Percentiles rank a stretch among this genome's conserved stretches.
Evolutionary conservation across 106 monocot genomes (phyloP).

Genomic region (Hemerocallis citrina): DNA sequence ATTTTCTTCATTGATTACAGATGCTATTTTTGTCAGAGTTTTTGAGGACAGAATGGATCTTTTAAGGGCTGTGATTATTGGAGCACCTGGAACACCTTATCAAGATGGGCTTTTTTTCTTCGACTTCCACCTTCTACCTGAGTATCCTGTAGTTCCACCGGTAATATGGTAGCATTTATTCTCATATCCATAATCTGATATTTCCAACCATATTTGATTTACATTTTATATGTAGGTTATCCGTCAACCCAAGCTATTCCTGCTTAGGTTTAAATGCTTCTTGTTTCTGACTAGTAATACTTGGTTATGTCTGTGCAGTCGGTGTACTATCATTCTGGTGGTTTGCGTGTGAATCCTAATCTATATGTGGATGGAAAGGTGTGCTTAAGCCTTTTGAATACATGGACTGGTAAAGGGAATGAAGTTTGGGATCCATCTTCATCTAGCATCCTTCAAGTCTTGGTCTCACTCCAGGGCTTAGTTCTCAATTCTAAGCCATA

Average conservation of each 20-base stretch:
- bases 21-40: slow-evolving; percentile 84
- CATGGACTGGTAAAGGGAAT: slow-evolving; percentile 93
- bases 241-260: not conserved
- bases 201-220: not conserved
- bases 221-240: not conserved
- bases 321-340: slow-evolving; percentile 92
- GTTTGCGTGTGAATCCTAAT: slow-evolving; percentile 90
- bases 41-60: slow-evolving; percentile 98
- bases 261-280: not conserved
- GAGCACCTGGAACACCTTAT: slow-evolving; percentile 93
- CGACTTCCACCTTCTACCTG: slow-evolving; percentile 77
- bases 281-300: not conserved
- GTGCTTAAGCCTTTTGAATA: slow-evolving; percentile 90
- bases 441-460: slow-evolving; percentile 90
- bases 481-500: slow-evolving; percentile 93
- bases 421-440: slow-evolving; percentile 95
- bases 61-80: slow-evolving; percentile 85
- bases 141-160: slow-evolving; percentile 93
- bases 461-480: slow-evolving; percentile 95
- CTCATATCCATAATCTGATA: not conserved
- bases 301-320: slow-evolving; percentile 27
- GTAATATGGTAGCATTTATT: slow-evolving; percentile 23
- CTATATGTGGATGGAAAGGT: slow-evolving; percentile 94
- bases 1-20: slow-evolving; percentile 26
- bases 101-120: slow-evolving; percentile 99